Evolutionary conservation across 1,139 yeast genomes (phyloP), one percentile per base, ranked within the genome.

Genomic region (Yamadazyma triangularis): DNA sequence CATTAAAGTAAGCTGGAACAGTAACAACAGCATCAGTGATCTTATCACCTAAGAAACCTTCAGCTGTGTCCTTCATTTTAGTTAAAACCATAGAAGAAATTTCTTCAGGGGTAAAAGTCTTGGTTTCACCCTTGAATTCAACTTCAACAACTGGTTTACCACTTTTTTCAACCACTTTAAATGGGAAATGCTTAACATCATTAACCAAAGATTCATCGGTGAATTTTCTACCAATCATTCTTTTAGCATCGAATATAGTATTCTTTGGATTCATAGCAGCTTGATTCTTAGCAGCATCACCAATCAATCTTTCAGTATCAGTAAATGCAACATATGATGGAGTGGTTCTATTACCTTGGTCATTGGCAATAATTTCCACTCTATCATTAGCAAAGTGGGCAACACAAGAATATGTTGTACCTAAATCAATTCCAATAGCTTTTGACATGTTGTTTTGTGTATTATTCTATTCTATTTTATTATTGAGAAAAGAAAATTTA

Each of bases 361-460:
- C 81, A 47, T 77, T 77, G 40, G 83, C 83, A 49, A 77, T 76
- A 48, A 77, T 77, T 52, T 77, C 83, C 26, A 77, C 82, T 48
- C 81, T 68, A 51, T 80, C 86, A 48, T 79, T 79, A 31, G 81
- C 54, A 48, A 73, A 78, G 56, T 77, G 84, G 27, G 85, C 88
- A 39, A 79, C 88, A 74, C 87, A 79, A 21, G 87, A 79, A 64
- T 79, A 80, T 29, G 88, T 80, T 30, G 88, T 80, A 58, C 88
- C 88, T 70, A 80, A 78, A 65, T 80, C 88, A 64, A 80, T 80
- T 58, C 87, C 88, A 43, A 80, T 72, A 58, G 86, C 84, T 60
- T 72, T 76, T 32, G 81, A 65, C 83, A 77, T 77, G n/a, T 22
- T 31, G 10, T 24, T 13, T 12, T 22, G 25, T 36, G 26, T 15